These are phyloP conservation scores for Chenopodium formosanum DNA, from an alignment of 148 eudicot genomes.

Conservation along the genomic window DNA sequence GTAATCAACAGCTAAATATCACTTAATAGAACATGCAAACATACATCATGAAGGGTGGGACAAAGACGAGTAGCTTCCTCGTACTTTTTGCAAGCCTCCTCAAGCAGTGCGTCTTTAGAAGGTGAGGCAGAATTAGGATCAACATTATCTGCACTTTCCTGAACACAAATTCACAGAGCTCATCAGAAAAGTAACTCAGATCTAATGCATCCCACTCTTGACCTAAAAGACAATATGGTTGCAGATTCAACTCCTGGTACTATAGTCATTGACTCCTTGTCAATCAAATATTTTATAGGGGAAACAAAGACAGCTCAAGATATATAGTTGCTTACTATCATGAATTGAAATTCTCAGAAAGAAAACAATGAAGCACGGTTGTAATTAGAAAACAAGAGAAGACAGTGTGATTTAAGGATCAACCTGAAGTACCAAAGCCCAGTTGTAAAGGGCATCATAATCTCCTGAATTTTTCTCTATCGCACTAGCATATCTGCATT, in stretches of 20 bases:
- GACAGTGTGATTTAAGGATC: background rate
- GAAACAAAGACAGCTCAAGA: background rate
- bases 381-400: conserved; percentile 1
- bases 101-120: conserved; percentile 91
- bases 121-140: conserved; percentile 79
- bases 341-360: background rate
- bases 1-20: background rate
- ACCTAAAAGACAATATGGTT: background rate
- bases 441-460: conserved; percentile 91
- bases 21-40: conserved; percentile 24
- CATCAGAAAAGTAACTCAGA: background rate
- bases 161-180: conserved; percentile 26
- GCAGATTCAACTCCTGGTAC: background rate
- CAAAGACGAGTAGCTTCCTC: conserved; percentile 86
- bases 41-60: conserved; percentile 94
- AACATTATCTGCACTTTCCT: conserved; percentile 98
- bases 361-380: background rate
- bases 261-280: background rate
- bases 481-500: conserved; percentile 80
- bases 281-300: background rate
- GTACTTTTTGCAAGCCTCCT: conserved; percentile 93
- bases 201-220: background rate
- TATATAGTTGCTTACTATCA: background rate
- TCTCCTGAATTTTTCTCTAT: conserved; percentile 80
- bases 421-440: conserved; percentile 99